A percentile compares a stretch with the other conserved stretches of the same genome.
Evolutionary conservation across 1,284 basidiomycete species (phyloP).

Genomic region (Baeospora myosura): DNA sequence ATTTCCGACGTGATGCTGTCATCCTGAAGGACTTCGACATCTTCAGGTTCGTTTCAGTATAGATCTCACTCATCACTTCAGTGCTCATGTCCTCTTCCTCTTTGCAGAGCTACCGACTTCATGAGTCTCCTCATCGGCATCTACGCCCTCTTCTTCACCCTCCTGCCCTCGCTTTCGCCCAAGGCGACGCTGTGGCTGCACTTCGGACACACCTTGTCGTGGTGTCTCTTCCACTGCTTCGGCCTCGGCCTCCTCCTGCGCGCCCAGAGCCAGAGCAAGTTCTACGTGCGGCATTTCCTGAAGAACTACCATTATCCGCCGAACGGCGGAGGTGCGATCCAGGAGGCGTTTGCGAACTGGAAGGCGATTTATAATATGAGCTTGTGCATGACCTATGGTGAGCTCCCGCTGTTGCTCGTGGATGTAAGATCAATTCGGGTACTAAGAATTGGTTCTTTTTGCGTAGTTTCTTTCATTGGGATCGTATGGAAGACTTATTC

Average conservation of each 20-base stretch:
- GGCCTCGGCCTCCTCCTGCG: conserved; percentile 81
- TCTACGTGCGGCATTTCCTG: conserved; percentile 88
- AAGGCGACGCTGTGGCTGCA: conserved; percentile 46
- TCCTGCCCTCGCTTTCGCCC: conserved; percentile 36
- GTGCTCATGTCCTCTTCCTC: conserved; percentile 20
- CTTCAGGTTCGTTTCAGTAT: no score
- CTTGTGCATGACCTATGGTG: conserved; percentile 91
- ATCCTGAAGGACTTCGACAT: conserved; percentile 80
- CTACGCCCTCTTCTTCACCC: conserved; percentile 45
- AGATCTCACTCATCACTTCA: no score
- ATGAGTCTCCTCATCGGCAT: conserved; percentile 52
- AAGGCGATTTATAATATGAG: conserved; percentile 90
- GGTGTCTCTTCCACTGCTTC: conserved; percentile 87
- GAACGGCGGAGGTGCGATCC: conserved; percentile 60
- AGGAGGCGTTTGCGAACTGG: conserved; percentile 94
- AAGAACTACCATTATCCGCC: conserved; percentile 80
- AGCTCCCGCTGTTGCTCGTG: conserved; percentile 21
- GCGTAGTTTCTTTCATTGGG: conserved; percentile 68
- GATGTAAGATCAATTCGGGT: neutral
- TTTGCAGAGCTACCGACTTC: conserved; percentile 56
- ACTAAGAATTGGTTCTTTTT: conserved; percentile 5
- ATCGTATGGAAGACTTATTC: conserved; percentile 86
- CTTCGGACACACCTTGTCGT: conserved; percentile 77
- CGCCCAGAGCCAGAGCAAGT: conserved; percentile 82
- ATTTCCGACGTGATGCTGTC: conserved; percentile 86